Percentiles rank a stretch among this genome's conserved stretches.
Evolutionary conservation across 805 yeast genomes (phyloP).

Genomic region (Wickerhamomyces bisporus): DNA sequence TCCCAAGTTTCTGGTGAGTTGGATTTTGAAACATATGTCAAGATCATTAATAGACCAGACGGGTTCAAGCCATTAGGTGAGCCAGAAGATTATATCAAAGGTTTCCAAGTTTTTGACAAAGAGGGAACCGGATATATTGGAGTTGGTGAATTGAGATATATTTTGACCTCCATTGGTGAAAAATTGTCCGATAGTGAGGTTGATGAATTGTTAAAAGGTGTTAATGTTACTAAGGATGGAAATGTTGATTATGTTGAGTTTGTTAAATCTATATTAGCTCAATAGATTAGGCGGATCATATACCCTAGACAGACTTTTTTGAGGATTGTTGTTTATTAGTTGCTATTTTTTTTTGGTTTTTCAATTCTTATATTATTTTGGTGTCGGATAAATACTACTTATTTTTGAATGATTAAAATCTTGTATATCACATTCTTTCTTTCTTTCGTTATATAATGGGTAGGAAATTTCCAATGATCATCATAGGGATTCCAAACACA

Average conservation of each 20-base stretch:
- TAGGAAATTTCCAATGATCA: slow-evolving; percentile 89
- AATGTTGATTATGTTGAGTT: slow-evolving; percentile 93
- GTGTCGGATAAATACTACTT: not conserved
- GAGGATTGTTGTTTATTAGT: not conserved
- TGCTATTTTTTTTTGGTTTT: not conserved
- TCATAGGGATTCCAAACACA: slow-evolving; percentile 95
- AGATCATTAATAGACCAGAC: slow-evolving; percentile 77
- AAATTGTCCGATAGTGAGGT: slow-evolving; percentile 87
- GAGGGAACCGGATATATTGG: slow-evolving; percentile 94
- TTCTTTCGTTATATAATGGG: slow-evolving; percentile 51
- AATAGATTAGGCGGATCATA: slow-evolving; percentile 49
- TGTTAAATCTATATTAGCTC: slow-evolving; percentile 89
- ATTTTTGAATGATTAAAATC: too few species aligned
- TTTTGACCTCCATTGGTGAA: slow-evolving; percentile 94
- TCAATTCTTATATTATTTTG: not conserved
- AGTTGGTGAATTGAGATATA: slow-evolving; percentile 93
- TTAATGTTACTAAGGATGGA: slow-evolving; percentile 88
- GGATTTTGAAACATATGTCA: slow-evolving; percentile 72
- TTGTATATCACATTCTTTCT: not conserved
- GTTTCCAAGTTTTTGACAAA: slow-evolving; percentile 96
- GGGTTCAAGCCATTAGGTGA: slow-evolving; percentile 86
- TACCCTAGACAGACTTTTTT: too few species aligned
- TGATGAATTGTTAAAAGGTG: slow-evolving; percentile 93
- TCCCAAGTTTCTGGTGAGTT: slow-evolving; percentile 33
- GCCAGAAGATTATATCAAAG: slow-evolving; percentile 85